Evolutionary conservation across 2,329 filamentous ascomycete genomes (phyloP).

Genomic region (Immersiporthe knoxdaviesiana): DNA sequence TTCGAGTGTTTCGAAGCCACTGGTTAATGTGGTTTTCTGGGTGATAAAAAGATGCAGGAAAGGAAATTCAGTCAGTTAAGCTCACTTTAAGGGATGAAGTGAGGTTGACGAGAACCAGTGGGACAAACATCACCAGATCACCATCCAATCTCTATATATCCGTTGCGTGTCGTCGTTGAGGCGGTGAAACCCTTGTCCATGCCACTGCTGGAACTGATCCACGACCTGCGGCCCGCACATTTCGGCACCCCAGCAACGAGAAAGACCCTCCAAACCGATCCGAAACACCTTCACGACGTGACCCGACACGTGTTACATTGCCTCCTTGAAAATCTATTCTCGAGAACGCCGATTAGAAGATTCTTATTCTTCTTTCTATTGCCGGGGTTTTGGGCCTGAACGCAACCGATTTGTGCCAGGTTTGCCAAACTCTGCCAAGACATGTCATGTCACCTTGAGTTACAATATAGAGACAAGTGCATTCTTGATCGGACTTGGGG

Average conservation of each 20-base stretch:
- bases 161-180: not conserved
- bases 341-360: not conserved
- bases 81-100: not conserved
- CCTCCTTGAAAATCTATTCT: not conserved
- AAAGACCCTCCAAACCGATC: constrained; percentile 10
- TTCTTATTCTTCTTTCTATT: no score
- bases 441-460: not conserved
- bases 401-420: not conserved
- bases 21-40: not conserved
- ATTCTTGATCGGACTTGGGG: not conserved
- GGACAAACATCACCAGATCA: not conserved
- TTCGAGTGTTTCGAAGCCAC: not conserved
- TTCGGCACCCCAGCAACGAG: not conserved
- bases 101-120: not conserved
- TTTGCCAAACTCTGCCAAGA: not conserved
- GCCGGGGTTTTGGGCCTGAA: not conserved
- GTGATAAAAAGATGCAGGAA: not conserved
- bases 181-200: not conserved
- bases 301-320: constrained; percentile 4
- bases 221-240: constrained; percentile 10
- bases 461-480: not conserved
- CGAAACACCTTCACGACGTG: constrained; percentile 21
- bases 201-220: constrained; percentile 17
- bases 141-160: not conserved
- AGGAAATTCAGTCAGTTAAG: not conserved